phyloP scores from a whole-genome alignment of 2,329 filamentous ascomycete genomes.

The Scedosporium dehoogii region DNA sequence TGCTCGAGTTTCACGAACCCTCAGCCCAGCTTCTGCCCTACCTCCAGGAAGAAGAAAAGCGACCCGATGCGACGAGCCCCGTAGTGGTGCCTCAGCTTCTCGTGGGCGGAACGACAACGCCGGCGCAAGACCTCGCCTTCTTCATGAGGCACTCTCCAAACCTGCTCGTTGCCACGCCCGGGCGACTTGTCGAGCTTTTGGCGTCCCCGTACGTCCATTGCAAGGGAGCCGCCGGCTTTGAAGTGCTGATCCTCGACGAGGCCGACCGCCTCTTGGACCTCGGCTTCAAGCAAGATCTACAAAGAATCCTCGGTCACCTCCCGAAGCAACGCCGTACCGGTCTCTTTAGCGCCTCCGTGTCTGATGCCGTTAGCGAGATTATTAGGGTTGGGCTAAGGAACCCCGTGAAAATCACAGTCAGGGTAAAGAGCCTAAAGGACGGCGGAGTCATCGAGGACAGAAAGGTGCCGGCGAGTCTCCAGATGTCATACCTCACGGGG shows the following conservation, averaged over 20 bases:
- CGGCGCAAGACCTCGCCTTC: slow-evolving; percentile 74
- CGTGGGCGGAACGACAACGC: slow-evolving; percentile 68
- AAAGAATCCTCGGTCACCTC: slow-evolving; percentile 70
- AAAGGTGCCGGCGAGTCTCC: slow-evolving; percentile 81
- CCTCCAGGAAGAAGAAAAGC: slow-evolving; percentile 48
- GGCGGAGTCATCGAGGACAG: slow-evolving; percentile 66
- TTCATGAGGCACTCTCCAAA: slow-evolving; percentile 84
- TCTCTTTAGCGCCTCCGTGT: slow-evolving; percentile 91
- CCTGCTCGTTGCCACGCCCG: slow-evolving; percentile 81
- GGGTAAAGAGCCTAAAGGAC: slow-evolving; percentile 65
- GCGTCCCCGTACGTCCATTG: slow-evolving; percentile 81
- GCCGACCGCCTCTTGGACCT: slow-evolving; percentile 87
- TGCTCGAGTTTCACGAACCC: slow-evolving; percentile 74
- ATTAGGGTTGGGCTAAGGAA: slow-evolving; percentile 87
- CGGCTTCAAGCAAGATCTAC: slow-evolving; percentile 85
- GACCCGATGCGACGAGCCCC: slow-evolving; percentile 31
- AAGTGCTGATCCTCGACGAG: slow-evolving; percentile 87
- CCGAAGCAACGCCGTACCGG: slow-evolving; percentile 92
- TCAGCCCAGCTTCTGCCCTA: slow-evolving; percentile 57
- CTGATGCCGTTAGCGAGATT: slow-evolving; percentile 86
- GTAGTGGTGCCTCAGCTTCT: slow-evolving; percentile 78
- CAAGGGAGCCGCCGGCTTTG: slow-evolving; percentile 70
- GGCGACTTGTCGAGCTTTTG: slow-evolving; percentile 77
- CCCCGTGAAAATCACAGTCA: slow-evolving; percentile 88
- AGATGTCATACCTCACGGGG: slow-evolving; percentile 74